Base-by-base conservation (phyloP, 768 basidiomycete genomes). In the Leccinum arenicola region DNA sequence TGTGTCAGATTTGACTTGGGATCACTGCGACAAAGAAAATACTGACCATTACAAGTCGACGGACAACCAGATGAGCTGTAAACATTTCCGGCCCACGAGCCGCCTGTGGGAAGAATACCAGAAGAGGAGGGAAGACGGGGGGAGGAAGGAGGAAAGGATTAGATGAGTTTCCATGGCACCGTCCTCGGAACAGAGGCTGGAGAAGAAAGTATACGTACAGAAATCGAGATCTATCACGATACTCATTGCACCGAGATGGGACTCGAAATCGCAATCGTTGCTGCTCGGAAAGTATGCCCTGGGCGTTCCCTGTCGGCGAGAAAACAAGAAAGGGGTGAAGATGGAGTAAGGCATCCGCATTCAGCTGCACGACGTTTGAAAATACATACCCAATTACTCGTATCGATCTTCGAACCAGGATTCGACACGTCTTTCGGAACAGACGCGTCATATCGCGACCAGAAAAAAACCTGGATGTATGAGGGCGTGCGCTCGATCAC, bases 221-320 rank as follows among this genome's bases (percentile, higher is more conserved):
- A 70, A 73, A 47, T 68, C 66, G 7, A 70, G 65, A 63, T 89
- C 84, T 64, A 91, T 85, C 58, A 89, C 75, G 57, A 89, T 88
- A 59, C 82, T 84, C 66, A 88, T 80, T 1, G 76, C 60, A 9
- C 78, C 73, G 63, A 90, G 84, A 58, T 84, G 74, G 49, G 76
- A 73, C 53, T 75, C 61, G 47, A 92, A 77, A 59, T 86, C 73
- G 66, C 89, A 92, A 52, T 75, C 71, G 3, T 75, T 79, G 64
- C 75, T 79, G 9, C 63, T 56, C 21, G 87, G 87, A 74, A 88
- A 91, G 65, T 77, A 78, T 2, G 87, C 89, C 3, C 70, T 65
- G 3, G 88, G 87, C 0, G 71, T 79, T 10, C 87, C 86, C 85
- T 85, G 29, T 6, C n/a, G 14, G 27, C 4, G 4, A 27, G 48